Evolutionary conservation across 1,139 yeast species (phyloP).

Genomic region (Candida frijolesensis): DNA sequence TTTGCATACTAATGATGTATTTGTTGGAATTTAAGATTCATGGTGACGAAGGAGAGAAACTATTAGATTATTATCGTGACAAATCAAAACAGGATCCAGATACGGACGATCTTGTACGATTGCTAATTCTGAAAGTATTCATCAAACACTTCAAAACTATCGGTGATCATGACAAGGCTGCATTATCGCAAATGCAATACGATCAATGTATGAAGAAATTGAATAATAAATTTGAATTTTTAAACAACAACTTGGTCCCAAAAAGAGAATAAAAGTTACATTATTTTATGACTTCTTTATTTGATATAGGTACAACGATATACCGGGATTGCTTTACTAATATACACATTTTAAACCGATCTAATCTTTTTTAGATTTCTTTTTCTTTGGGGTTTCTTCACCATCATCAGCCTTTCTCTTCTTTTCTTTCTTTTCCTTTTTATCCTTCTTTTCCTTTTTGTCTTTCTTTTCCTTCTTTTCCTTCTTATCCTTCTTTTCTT

Average conservation of each 20-base stretch:
- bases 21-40: conserved; percentile 8
- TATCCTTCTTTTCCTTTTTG: conserved; percentile 57
- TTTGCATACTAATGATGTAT: conserved; percentile 5
- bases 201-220: conserved; percentile 19
- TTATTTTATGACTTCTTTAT: neutral
- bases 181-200: conserved; percentile 26
- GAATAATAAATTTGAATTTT: conserved; percentile 19
- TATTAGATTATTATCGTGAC: conserved; percentile 1
- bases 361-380: conserved; percentile 33
- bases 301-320: neutral
- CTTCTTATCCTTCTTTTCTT: conserved; percentile 54
- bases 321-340: neutral
- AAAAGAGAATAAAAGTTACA: neutral
- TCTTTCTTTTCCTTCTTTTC: conserved; percentile 67
- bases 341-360: conserved; percentile 7
- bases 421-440: conserved; percentile 38
- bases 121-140: conserved; percentile 24
- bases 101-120: conserved; percentile 19
- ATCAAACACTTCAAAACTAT: conserved; percentile 18
- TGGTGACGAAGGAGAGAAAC: conserved; percentile 3
- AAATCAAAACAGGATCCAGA: neutral
- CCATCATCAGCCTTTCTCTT: conserved; percentile 60
- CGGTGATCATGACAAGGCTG: conserved; percentile 27
- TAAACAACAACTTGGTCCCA: conserved; percentile 14
- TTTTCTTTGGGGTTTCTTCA: conserved; percentile 52